Evolutionary conservation across 2,329 filamentous ascomycete species (phyloP), one percentile per base, ranked within the genome.

Genomic region (Pezicula rhizophila): DNA sequence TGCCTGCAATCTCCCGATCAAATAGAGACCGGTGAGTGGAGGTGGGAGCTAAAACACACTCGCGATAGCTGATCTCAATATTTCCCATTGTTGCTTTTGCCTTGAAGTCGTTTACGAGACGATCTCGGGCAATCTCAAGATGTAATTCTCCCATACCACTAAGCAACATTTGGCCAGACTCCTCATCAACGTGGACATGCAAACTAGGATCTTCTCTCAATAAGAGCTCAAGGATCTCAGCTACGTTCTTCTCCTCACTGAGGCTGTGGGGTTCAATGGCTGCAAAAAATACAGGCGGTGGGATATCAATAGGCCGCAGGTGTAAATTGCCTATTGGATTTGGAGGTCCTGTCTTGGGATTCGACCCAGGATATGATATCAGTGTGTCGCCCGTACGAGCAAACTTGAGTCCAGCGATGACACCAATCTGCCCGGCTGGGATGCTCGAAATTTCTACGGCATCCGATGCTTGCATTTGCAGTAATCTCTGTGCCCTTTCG

Each of bases 141-240:
- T 99, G 93, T 25, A 99, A 78, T 60, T 95, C 89, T 7, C 93
- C 93, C 93, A 99, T 97, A 4, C 93, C 93, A 46, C 91, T 91
- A 0, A 99, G 76, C 28, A 95, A 85, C 42, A 93, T 96, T 62
- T 96, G 90, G 2, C 93, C 93, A 1, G 89, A 91, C 65, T 96
- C 93, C 53, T 92, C 82, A 59, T 97, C 89, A 26, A 88, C 75
- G 33, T 78, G 87, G 64, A 95, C 87, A 49, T 93, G 82, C 18
- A 99, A 73, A 66, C 90, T 96, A 0, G 93, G 93, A 60, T 99
- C 93, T 70, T 99, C 93, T 57, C 93, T 77, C 0, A 95, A 79
- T 5, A 96, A 78, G 43, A 93, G 80, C 5, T 82, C 78, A 5
- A 99, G 72, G 1, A 86, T 85, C 5, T 85, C 80, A 48, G 88